Base-by-base conservation (phyloP, 2,329 filamentous ascomycete genomes). In the Scedosporium minutisporum region DNA sequence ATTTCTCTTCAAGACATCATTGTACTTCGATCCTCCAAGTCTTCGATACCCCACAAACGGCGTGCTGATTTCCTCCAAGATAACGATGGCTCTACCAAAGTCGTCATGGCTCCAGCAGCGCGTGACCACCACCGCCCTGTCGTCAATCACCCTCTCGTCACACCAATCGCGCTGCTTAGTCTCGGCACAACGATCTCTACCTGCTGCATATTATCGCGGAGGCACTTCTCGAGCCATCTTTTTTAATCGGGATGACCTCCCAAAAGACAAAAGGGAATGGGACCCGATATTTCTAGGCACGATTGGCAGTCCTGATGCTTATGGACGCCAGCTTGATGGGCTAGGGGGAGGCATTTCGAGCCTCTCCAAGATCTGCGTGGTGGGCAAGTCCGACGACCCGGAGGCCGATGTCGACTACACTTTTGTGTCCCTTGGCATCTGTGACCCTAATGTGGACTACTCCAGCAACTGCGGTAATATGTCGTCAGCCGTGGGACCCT, bases 381-480 rank as follows among this genome's bases (percentile, higher is more conserved):
- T 92, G 1, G 81, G 80, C 2, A 75, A 76, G 0, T 78, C 84
- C 2, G 69, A 72, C 16, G 64, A 71, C 0, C 58, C 58, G 3
- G 80, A 78, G 27, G 80, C 80, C 0, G 82, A 90, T 65, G 77
- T 90, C 12, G 84, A 89, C 64, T 91, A 87, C 69, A 91, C 87
- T 0, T 91, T 91, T 69, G 82, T 87, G 1, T 84, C 87, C 46
- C 76, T 91, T 6, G 87, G 87, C 2, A 81, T 91, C 62, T 81
- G 81, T 61, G 80, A 87, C 66, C 75, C 76, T 4, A 73, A 76
- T 38, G 78, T 91, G 2, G 88, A 91, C 68, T 81, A 84, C 68
- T 84, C 85, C 0, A 85, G 87, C 25, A 91, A 90, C 67, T 91
- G 88, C 69, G 88, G 88, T n/a, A 91, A 91, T 70, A 88, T 91